Base-by-base conservation (phyloP, 352 stramenopile genomes). In the Sclerospora graminicola region DNA sequence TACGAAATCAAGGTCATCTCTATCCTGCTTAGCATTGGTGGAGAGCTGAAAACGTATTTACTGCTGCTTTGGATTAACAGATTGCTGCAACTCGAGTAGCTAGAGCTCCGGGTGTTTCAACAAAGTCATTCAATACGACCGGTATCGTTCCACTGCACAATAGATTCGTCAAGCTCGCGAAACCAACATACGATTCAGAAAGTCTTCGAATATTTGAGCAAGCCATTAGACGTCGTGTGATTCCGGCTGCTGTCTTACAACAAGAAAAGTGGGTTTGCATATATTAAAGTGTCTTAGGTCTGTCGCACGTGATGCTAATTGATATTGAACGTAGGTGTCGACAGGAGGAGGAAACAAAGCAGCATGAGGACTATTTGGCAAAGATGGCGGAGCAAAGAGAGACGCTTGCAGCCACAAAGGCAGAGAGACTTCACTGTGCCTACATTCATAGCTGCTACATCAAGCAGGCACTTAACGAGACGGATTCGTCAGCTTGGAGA, bases 1-100 rank as follows among this genome's bases (percentile, higher is more conserved):
- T 94, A 92, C 57, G 81, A 94, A 45, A 82, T 94, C 49, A 92
- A 91, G 63, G 71, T 89, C 19, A 4, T 6, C 13, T 8, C 16
- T 26, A 18, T 24, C 32, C 15, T 37, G 16, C 32, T 8, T 15
- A 37, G n/a, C 30, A 2, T 14, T 18, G 11, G 5, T 35, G 2
- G 3, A n/a, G n/a, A 33, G 28, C 2, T 5, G 1, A 29, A 15
- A 33, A 30, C 27, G 43, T 31, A 43, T 0, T 14, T 33, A 2
- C 35, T 57, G 19, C 70, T 9, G 47, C 60, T 28, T 26, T 26
- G 21, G 6, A n/a, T n/a, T n/a, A n/a, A n/a, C n/a, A n/a, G n/a
- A n/a, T n/a, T n/a, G n/a, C n/a, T n/a, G n/a, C n/a, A n/a, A n/a
- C n/a, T n/a, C 57, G 76, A 10, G 29, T 85, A 8, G 54, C 50